Evolutionary conservation across 2,329 filamentous ascomycete species (phyloP), one percentile per base, ranked within the genome.

Genomic region (Sarocladiaceae sp.): DNA sequence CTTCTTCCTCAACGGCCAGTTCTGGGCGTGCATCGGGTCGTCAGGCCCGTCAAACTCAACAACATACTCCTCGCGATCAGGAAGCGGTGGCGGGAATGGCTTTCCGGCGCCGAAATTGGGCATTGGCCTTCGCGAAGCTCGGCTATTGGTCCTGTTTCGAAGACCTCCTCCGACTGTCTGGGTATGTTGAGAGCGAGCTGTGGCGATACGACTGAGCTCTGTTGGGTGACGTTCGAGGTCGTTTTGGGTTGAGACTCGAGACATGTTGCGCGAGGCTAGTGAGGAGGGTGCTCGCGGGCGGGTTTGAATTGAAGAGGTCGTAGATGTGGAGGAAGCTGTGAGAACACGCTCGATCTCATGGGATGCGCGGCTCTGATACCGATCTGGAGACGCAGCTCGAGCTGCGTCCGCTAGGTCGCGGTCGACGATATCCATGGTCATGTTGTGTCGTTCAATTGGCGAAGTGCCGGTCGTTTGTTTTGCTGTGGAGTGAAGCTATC

Each of bases 1-100:
- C 83, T 96, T 96, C 74, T 88, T 92, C 64, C 73, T 80, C 51
- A 88, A 63, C 0, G 87, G 78, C 91, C 91, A 96, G 66, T 96
- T 96, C 71, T 93, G 88, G 1, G 90, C 87, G 67, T 96, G 90
- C 55, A 92, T 64, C 2, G 90, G 90, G 62, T 96, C 91, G 57
- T 91, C 78, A 1, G 83, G 86, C 0, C 90, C 91, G 59, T 92
- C 86, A 63, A 96, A 96, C 67, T 90, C 88, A 39, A 92, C 88
- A 0, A 91, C 87, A 62, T 92, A 93, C 57, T 88, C 83, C 60
- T 92, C 88, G 59, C 79, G 76, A 13, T 84, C 81, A 2, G 87
- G 87, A 37, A 92, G 65, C 0, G 72, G 75, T 3, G 87, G 87
- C 3, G 88, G 88, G 60, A 83, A 90, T 1, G 83, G 76, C 69